These are phyloP conservation scores for Microbotryum lychnidis-dioicae DNA, from an alignment of 1,284 basidiomycete species.

Conservation along the genomic window DNA sequence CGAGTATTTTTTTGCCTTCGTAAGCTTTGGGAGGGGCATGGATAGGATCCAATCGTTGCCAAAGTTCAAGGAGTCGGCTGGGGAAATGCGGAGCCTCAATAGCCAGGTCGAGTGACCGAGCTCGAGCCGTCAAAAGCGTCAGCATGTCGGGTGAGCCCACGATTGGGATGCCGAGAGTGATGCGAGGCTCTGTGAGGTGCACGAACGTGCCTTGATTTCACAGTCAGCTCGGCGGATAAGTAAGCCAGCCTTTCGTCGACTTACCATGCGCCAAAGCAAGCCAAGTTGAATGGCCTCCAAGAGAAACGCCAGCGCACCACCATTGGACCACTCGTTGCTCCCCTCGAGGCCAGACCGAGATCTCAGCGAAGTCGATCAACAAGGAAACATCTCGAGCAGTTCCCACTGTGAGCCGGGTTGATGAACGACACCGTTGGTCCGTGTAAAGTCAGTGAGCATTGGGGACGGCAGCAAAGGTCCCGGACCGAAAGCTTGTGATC, in stretches of 20 bases:
- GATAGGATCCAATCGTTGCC: constrained; percentile 47
- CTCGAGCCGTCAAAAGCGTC: constrained; percentile 55
- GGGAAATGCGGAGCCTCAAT: constrained; percentile 54
- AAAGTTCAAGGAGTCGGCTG: constrained; percentile 46
- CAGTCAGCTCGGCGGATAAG: not conserved
- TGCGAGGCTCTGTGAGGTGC: constrained; percentile 52
- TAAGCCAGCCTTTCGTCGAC: constrained; percentile 16
- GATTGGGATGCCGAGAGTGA: constrained; percentile 62
- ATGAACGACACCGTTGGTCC: not conserved
- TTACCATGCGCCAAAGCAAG: constrained; percentile 56
- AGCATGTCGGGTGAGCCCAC: constrained; percentile 69
- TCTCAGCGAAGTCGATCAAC: constrained; percentile 68
- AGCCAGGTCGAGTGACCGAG: constrained; percentile 39
- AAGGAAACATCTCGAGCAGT: constrained; percentile 67
- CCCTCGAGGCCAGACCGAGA: constrained; percentile 64
- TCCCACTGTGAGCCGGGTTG: constrained; percentile 42
- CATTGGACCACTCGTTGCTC: constrained; percentile 60
- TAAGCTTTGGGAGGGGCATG: constrained; percentile 41
- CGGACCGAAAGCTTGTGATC: too few relatives aligned
- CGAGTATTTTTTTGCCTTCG: constrained; percentile 58
- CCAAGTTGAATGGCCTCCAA: constrained; percentile 74
- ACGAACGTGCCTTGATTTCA: not conserved
- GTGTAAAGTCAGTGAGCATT: too few relatives aligned
- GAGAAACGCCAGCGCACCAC: constrained; percentile 59
- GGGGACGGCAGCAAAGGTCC: too few relatives aligned